Evolutionary conservation across 192 early-diverging fungal genomes (phyloP).

Genomic region (Coemansia sp.): DNA sequence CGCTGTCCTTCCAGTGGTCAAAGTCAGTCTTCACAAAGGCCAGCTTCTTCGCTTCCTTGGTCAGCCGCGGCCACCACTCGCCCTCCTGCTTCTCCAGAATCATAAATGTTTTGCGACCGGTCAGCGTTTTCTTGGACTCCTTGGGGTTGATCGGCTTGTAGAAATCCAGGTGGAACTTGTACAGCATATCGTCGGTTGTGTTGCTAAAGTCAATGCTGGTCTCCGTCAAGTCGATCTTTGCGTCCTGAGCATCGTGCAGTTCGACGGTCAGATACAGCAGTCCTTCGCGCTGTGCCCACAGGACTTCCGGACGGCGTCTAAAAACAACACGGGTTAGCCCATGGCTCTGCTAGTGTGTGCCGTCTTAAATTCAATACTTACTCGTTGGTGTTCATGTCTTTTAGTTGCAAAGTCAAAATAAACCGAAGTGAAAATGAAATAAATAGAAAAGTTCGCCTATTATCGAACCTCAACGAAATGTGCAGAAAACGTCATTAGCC

Average conservation of each 20-base stretch:
- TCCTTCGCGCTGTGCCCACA: slow-evolving; percentile 88
- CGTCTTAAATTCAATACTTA: too few species aligned
- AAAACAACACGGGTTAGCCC: neutral
- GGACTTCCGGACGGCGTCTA: slow-evolving; percentile 61
- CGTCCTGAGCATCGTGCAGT: slow-evolving; percentile 63
- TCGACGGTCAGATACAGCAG: slow-evolving; percentile 82
- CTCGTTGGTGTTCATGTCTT: too few species aligned
- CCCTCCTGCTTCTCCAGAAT: slow-evolving; percentile 73
- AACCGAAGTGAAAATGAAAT: too few species aligned
- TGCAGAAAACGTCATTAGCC: neutral
- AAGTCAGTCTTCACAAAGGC: slow-evolving; percentile 91
- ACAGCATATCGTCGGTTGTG: slow-evolving; percentile 60
- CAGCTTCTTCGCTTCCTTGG: slow-evolving; percentile 61
- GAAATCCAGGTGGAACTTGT: slow-evolving; percentile 74
- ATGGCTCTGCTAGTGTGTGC: too few species aligned
- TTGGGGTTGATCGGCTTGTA: slow-evolving; percentile 68
- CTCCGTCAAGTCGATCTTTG: slow-evolving; percentile 22
- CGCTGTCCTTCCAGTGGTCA: slow-evolving; percentile 85
- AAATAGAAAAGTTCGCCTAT: too few species aligned
- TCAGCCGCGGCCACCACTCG: slow-evolving; percentile 83
- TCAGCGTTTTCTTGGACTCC: slow-evolving; percentile 64
- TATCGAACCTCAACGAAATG: too few species aligned
- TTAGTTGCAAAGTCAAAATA: too few species aligned
- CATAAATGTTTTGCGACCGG: slow-evolving; percentile 64
- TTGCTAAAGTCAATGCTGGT: slow-evolving; percentile 60